These are phyloP conservation scores for Nitzschia putrida DNA, from an alignment of 108 stramenopile genomes.

Conservation along the genomic window DNA sequence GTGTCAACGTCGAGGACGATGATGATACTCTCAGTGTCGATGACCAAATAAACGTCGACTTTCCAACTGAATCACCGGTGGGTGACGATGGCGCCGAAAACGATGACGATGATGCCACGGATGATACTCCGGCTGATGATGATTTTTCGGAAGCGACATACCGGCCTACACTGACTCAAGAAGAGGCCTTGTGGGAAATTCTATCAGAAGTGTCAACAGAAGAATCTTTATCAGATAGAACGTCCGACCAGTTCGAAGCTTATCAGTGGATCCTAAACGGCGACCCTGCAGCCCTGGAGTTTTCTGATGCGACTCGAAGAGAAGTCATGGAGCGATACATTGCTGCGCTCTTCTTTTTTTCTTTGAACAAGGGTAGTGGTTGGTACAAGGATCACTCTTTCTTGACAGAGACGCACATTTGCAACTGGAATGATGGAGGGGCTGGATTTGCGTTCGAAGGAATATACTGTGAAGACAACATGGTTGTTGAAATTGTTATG, in stretches of 20 bases:
- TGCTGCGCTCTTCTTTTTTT: conserved; percentile 40
- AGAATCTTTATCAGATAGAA: conserved; percentile 13
- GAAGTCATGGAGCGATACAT: conserved; percentile 32
- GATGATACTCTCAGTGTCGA: too few species aligned
- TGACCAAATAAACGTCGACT: too few species aligned
- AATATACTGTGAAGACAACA: conserved; percentile 5
- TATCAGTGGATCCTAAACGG: conserved; percentile 19
- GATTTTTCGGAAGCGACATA: too few species aligned
- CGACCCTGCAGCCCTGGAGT: conserved; percentile 16
- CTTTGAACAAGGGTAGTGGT: conserved; percentile 32
- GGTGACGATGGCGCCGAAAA: too few species aligned
- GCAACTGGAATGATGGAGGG: conserved; percentile 24
- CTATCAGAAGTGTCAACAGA: not conserved
- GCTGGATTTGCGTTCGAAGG: conserved; percentile 12
- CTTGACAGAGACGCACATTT: conserved; percentile 1
- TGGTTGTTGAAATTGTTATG: not conserved
- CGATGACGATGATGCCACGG: too few species aligned
- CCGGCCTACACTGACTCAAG: not conserved
- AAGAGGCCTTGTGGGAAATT: not conserved
- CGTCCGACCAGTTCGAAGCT: conserved; percentile 16
- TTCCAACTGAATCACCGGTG: too few species aligned
- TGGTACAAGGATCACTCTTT: conserved; percentile 16
- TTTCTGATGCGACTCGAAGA: not conserved
- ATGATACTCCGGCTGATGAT: too few species aligned
- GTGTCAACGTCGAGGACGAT: too few species aligned